These are phyloP conservation scores for Pisolithus orientalis DNA, from an alignment of 768 basidiomycete species.

Conservation along the genomic window DNA sequence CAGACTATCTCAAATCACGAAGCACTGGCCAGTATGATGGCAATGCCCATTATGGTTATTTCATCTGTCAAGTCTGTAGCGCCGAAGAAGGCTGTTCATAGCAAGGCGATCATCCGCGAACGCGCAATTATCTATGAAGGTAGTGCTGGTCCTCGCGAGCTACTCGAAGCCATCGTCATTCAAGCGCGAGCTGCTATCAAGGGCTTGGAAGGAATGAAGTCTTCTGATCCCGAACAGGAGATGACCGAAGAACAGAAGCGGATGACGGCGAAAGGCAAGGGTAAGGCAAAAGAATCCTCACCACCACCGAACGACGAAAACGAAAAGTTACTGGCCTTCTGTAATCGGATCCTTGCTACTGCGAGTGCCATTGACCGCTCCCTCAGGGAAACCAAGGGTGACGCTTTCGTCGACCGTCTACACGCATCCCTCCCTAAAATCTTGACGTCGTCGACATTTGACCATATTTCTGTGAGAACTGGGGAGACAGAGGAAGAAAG, in stretches of 20 bases:
- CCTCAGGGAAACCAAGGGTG: slow-evolving; percentile 83
- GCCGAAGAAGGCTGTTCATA: slow-evolving; percentile 44
- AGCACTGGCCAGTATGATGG: slow-evolving; percentile 91
- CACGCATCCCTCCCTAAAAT: slow-evolving; percentile 74
- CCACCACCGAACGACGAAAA: slow-evolving; percentile 62
- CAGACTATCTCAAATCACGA: slow-evolving; percentile 93
- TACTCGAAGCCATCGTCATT: slow-evolving; percentile 86
- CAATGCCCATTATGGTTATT: slow-evolving; percentile 93
- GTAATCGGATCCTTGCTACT: slow-evolving; percentile 77
- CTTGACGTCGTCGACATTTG: slow-evolving; percentile 43
- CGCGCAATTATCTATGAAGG: slow-evolving; percentile 87
- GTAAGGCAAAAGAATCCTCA: slow-evolving; percentile 43
- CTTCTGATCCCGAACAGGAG: slow-evolving; percentile 47
- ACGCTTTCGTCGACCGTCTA: slow-evolving; percentile 75
- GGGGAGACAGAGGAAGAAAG: slow-evolving; percentile 63
- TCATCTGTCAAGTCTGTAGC: slow-evolving; percentile 59
- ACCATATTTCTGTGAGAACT: slow-evolving; percentile 28
- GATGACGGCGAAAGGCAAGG: slow-evolving; percentile 69
- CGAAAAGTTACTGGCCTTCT: slow-evolving; percentile 71
- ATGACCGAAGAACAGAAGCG: slow-evolving; percentile 89
- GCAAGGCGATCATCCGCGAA: slow-evolving; percentile 58
- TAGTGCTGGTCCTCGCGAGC: slow-evolving; percentile 82
- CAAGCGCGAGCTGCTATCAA: slow-evolving; percentile 92
- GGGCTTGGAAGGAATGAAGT: slow-evolving; percentile 65
- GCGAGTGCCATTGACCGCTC: slow-evolving; percentile 84